phyloP scores from a whole-genome alignment of 1,284 basidiomycete genomes.

The Ustilago nuda region DNA sequence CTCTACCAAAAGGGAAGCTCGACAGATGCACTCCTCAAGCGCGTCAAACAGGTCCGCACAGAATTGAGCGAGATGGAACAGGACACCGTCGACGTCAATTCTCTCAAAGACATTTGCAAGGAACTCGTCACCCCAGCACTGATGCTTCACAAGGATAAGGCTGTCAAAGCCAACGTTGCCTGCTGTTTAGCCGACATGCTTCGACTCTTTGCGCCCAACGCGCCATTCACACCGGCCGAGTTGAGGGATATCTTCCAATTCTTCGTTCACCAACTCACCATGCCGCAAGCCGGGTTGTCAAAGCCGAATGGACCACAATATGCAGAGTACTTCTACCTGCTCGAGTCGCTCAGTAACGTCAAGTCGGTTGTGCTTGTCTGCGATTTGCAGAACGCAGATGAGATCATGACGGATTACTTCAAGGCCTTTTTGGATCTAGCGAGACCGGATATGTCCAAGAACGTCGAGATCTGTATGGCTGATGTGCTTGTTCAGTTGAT shows the following conservation, averaged over 20 bases:
- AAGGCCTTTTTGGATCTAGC: constrained; percentile 84
- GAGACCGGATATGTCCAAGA: constrained; percentile 76
- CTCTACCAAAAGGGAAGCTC: constrained; percentile 54
- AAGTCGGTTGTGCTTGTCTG: constrained; percentile 94
- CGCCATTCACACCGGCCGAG: constrained; percentile 89
- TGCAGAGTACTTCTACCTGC: constrained; percentile 75
- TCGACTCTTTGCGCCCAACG: constrained; percentile 93
- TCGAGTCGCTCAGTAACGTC: constrained; percentile 90
- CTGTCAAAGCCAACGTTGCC: constrained; percentile 91
- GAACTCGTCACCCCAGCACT: constrained; percentile 85
- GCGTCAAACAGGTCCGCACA: constrained; percentile 46
- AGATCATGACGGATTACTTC: constrained; percentile 86
- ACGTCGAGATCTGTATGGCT: constrained; percentile 85
- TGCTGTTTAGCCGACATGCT: constrained; percentile 95
- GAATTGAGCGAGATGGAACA: constrained; percentile 89
- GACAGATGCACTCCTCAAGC: constrained; percentile 57
- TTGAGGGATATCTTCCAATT: constrained; percentile 73
- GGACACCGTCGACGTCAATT: constrained; percentile 81
- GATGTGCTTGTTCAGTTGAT: constrained; percentile 90
- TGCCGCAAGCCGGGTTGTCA: constrained; percentile 48
- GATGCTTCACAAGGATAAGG: constrained; percentile 90
- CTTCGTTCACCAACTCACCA: constrained; percentile 72
- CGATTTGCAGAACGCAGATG: constrained; percentile 87
- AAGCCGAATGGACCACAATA: constrained; percentile 55
- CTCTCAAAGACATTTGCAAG: constrained; percentile 78